Evolutionary conservation across 768 basidiomycete species (phyloP).

Genomic region (Lactarius evosmus): DNA sequence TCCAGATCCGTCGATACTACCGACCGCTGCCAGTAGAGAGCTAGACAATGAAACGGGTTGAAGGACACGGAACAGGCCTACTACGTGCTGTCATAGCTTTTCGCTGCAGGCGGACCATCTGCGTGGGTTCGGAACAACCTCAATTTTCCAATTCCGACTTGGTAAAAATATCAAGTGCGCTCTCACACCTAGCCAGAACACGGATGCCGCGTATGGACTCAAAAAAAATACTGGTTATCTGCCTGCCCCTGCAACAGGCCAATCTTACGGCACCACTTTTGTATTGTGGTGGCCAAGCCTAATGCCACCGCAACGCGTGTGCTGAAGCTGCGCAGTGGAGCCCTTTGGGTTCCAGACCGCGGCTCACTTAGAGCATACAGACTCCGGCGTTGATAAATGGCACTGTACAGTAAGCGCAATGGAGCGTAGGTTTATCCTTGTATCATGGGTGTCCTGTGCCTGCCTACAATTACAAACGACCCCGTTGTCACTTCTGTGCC

Average conservation of each 20-base stretch:
- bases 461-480: background rate
- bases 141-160: background rate
- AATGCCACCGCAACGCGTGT: slow-evolving; percentile 3
- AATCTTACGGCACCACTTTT: slow-evolving; percentile 1
- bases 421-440: background rate
- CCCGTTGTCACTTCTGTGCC: background rate
- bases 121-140: background rate
- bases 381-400: background rate
- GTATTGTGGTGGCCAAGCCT: background rate
- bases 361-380: background rate
- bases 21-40: background rate
- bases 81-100: background rate
- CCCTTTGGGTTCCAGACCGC: background rate
- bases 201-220: background rate
- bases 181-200: background rate
- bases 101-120: background rate
- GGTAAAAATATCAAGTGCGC: background rate
- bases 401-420: background rate
- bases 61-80: background rate
- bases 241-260: background rate
- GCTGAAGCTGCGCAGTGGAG: background rate
- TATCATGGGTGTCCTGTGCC: background rate
- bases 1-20: background rate
- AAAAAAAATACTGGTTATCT: slow-evolving; percentile 2
- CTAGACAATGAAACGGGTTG: no score